Base-by-base conservation (phyloP, 1,284 basidiomycete genomes). In the Leccinum griseonigrum region DNA sequence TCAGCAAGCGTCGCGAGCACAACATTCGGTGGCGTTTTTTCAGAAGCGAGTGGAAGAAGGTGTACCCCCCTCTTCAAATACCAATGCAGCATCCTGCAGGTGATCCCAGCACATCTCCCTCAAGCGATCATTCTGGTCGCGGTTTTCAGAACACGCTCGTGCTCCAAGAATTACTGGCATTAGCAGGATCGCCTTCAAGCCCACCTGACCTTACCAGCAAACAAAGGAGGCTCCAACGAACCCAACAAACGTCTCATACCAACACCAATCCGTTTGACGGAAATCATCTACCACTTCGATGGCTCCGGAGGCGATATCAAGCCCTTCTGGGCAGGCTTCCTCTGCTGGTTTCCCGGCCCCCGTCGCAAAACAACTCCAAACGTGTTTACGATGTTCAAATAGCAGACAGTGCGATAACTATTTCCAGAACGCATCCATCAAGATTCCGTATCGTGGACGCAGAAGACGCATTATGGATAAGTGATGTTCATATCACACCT, bases 1-100 rank as follows among this genome's bases (percentile, higher is more conserved):
- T 91, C 48, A 88, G 86, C 74, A 88, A 84, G 70, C 83, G 90
- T 38, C 83, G 90, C 46, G 83, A 90, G 69, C 80, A 85, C 48
- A 93, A 94, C 71, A 80, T 86, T 57, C 83, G 83, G n/a, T 83
- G 86, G 83, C 81, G 85, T 18, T 90, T 80, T 69, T 92, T 86
- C 73, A 77, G 72, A 11, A 62, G 64, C 4, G 84, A 91, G 68
- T 77, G 77, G 65, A 81, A 78, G 66, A 87, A 85, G 67, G 71
- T 88, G 9, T 68, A 75, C 14, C 84, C 86, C 29, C 90, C 90
- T 4, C 69, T 92, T 22, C 78, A 86, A 63, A 69, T 84, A n/a
- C 72, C 67, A 56, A 46, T 31, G 32, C 64, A 60, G 22, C 60
- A 57, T 52, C 58, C 51, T 38, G 16, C 40, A 58, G 22, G 34